Evolutionary conservation across 129 eudicot species (phyloP), one percentile per base, ranked within the genome.

Genomic region (Tagetes erecta): DNA sequence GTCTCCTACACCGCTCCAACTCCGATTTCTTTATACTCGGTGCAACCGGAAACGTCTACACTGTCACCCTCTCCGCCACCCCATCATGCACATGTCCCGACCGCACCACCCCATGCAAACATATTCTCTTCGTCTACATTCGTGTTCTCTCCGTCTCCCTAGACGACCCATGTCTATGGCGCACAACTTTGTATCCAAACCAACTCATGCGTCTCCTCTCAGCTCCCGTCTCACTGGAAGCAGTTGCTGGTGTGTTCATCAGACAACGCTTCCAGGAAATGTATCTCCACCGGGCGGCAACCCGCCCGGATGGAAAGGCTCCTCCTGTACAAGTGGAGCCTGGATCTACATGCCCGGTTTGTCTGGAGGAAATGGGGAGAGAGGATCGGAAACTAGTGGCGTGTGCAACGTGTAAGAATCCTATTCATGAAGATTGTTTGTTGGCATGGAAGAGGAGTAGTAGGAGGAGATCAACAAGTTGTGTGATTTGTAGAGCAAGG

Each of bases 41-140:
- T 4, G 89, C 98, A 14, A 90, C 98, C 27, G 95, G 91, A 7
- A 93, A 93, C 67, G 98, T 93, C 64, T 93, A 93, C 87, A 86
- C 90, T 1, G 93, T 93, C 12, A 86, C 51, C 81, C 37, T 93
- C 64, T 86, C 97, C 71, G 27, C 85, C 74, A 73, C 83, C 6
- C 90, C 90, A 0, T 69, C 96, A 0, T 93, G 98, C 82, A 73
- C 92, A 0, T 93, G 98, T 77, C 98, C 97, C 34, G 98, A 93
- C 76, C 91, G 86, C 6, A 82, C 91, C 80, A 80, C 84, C 55
- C 98, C 97, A 4, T 93, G 98, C 88, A 93, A 93, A 65, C 98
- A 93, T 79, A 88, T 93, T 6, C 80, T 90, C 39, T 93, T 93
- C 38, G 96, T 93, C 8, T 83, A 86, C 75, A 83, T 93, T 67